Evolutionary conservation across 176 grass and related monocot species (phyloP).

Genomic region (Saccharum spontaneum): DNA sequence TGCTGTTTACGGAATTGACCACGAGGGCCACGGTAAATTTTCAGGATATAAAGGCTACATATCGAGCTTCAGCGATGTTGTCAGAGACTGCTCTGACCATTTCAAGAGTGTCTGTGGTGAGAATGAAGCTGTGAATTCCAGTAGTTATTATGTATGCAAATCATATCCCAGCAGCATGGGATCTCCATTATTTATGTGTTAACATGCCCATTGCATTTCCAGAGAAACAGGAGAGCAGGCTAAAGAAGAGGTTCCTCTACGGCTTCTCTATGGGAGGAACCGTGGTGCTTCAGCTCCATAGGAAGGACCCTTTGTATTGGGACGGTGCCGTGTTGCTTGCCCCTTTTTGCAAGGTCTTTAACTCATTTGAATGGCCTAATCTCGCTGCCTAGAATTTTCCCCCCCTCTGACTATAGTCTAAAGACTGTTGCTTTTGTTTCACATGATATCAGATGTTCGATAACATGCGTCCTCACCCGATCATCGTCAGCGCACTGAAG

Average conservation of each 20-base stretch:
- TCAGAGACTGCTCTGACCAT: constrained; percentile 56
- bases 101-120: constrained; percentile 69
- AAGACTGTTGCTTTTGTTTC: neutral
- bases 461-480: constrained; percentile 52
- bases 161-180: neutral
- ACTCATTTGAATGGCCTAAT: neutral
- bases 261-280: constrained; percentile 68
- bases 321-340: constrained; percentile 56
- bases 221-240: constrained; percentile 56
- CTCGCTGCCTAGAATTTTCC: neutral
- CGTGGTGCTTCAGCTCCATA: constrained; percentile 45
- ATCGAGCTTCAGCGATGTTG: constrained; percentile 47
- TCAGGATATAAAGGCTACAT: constrained; percentile 62
- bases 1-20: too few relatives aligned
- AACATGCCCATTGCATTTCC: neutral
- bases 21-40: constrained; percentile 17
- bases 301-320: constrained; percentile 52
- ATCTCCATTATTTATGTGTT: neutral
- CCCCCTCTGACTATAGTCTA: neutral
- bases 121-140: neutral
- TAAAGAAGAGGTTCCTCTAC: constrained; percentile 59
- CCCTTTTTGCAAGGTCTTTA: constrained; percentile 57
- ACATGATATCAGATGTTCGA: constrained; percentile 49
- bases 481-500: constrained; percentile 43
- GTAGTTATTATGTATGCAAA: neutral